Percentiles rank a stretch among this genome's conserved stretches.
phyloP scores from a whole-genome alignment of 352 stramenopile genomes.

The Vaucheria bursata region DNA sequence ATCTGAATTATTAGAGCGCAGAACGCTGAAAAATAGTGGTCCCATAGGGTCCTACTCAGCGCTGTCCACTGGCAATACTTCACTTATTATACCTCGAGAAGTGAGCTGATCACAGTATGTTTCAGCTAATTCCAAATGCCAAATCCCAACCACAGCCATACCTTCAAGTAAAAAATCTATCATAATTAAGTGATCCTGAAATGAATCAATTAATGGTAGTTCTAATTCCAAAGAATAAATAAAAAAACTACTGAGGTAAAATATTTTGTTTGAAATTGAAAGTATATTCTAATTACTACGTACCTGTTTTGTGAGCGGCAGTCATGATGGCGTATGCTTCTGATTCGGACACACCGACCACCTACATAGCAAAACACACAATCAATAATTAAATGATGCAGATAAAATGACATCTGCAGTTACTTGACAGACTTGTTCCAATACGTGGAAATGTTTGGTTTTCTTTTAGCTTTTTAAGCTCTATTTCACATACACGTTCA shows the following conservation, averaged over 20 bases:
- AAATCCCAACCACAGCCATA: conserved; percentile 43
- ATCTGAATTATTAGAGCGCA: too few relatives aligned
- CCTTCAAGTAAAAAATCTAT: conserved; percentile 1
- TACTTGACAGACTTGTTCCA: too few relatives aligned
- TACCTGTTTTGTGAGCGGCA: not conserved
- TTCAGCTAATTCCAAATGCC: conserved; percentile 45
- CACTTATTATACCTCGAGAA: conserved; percentile 28
- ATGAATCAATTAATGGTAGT: not conserved
- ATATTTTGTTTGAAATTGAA: not conserved
- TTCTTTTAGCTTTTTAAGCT: too few relatives aligned
- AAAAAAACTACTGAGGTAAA: not conserved
- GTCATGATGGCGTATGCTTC: conserved; percentile 40
- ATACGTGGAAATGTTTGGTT: too few relatives aligned
- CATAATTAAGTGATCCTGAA: not conserved
- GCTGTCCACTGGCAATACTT: conserved; percentile 30
- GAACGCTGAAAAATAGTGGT: too few relatives aligned
- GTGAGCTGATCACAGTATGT: conserved; percentile 42
- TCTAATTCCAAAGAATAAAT: too few relatives aligned
- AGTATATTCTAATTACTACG: not conserved
- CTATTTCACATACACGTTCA: not conserved
- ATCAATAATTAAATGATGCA: too few relatives aligned
- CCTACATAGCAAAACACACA: not conserved
- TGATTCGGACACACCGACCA: conserved; percentile 39
- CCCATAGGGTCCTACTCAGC: too few relatives aligned
- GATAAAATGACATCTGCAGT: too few relatives aligned